These are phyloP conservation scores for Bigelowiella natans DNA, from an alignment of 78 protist genomes.

Conservation along the genomic window DNA sequence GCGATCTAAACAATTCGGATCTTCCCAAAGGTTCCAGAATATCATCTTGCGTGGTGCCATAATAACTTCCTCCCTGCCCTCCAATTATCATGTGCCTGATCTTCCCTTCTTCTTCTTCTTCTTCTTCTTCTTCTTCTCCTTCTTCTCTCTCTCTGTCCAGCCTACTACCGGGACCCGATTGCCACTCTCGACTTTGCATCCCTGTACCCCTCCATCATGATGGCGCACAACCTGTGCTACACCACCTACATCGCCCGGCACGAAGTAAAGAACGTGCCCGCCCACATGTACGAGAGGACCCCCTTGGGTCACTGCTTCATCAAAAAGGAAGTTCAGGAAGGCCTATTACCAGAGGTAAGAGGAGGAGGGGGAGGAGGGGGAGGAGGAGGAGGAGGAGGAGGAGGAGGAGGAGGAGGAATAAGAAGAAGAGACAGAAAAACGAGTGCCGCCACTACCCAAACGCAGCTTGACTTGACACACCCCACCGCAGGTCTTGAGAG, in stretches of 20 bases:
- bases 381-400: too few species aligned
- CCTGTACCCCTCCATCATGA: conserved; percentile 99
- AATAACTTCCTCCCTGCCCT: too few species aligned
- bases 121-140: background rate
- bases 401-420: too few species aligned
- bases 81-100: background rate
- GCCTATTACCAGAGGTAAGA: conserved; percentile 43
- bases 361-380: too few species aligned
- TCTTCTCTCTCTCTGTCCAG: too few species aligned
- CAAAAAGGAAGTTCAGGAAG: conserved; percentile 51
- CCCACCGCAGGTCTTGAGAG: conserved; percentile 85
- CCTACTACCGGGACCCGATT: conserved; percentile 63
- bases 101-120: background rate
- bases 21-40: too few species aligned
- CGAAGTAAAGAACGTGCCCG: background rate
- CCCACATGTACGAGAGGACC: conserved; percentile 26
- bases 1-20: too few species aligned
- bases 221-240: conserved; percentile 98
- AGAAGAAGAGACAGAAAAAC: too few species aligned
- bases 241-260: conserved; percentile 69
- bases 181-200: conserved; percentile 96
- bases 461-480: too few species aligned
- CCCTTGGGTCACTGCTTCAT: conserved; percentile 60
- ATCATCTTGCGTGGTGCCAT: too few species aligned
- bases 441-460: too few species aligned